Evolutionary conservation across 768 basidiomycete species (phyloP), one percentile per base, ranked within the genome.

Genomic region (Tylopilus vinaceipallidus): DNA sequence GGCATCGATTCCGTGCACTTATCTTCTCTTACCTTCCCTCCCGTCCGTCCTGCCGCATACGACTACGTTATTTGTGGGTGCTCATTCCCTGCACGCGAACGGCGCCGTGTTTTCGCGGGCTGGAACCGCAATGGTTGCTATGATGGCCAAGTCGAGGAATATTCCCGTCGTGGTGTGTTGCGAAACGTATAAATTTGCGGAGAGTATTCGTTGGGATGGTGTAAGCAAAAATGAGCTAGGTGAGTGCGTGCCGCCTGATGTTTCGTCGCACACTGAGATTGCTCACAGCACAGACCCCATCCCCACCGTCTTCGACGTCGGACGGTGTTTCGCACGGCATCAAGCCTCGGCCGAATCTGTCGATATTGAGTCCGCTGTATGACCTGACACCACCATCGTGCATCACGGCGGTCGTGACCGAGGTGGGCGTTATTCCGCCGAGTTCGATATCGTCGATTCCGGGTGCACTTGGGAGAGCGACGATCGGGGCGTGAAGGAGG

Each of bases 171-270:
- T 99, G 30, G 93, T 97, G 22, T 98, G 94, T 56, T 97, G 95
- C 60, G 97, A 98, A 71, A 99, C 97, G 4, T 98, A 98, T 74
- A 99, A 99, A 68, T 98, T 95, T 61, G 89, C 90, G 16, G 95
- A 98, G 59, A 83, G 83, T 29, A 86, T 98, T 24, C 86, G 90
- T 68, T 75, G 98, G 47, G 97, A 99, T 67, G 88, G 88, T 17
- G 94, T 99, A 58, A 92, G 89, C 37, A 93, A 91, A 69, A 99
- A 99, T 61, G 97, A 99, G 70, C 74, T 98, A 34, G 97, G 95
- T 91, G 57, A 65, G 80, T 32, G 6, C 16, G 17, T 26, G 40
- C 3, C 3, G 14, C 23, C 22, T 4, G 24, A 14, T 36, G 27
- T 3, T 22, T 23, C 3, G 24, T n/a, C 10, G 12, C 17, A 0